phyloP scores from a whole-genome alignment of 139 green algal species.

The Chlamydomonas incerta region DNA sequence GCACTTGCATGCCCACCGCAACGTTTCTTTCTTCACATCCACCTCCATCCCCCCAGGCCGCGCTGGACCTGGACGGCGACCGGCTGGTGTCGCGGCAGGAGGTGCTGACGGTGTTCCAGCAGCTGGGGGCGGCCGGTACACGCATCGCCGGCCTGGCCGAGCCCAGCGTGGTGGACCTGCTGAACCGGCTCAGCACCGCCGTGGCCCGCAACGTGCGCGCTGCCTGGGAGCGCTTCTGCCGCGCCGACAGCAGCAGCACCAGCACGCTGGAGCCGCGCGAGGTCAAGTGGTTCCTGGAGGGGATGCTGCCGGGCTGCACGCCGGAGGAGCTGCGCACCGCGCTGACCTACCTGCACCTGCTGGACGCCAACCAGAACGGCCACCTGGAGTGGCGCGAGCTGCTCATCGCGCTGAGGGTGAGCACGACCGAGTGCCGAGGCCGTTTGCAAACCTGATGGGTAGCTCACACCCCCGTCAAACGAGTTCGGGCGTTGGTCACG shows the following conservation, averaged over 20 bases:
- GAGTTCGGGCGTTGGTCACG: too few species aligned
- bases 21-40: too few species aligned
- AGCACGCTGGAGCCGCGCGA: constrained; percentile 18
- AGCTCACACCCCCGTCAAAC: too few species aligned
- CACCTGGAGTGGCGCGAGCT: constrained; percentile 36
- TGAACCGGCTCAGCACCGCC: constrained; percentile 27
- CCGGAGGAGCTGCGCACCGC: constrained; percentile 33
- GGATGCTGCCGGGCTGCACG: constrained; percentile 31
- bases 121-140: constrained; percentile 24
- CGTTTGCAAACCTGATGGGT: too few species aligned
- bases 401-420: constrained; percentile 36
- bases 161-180: background rate
- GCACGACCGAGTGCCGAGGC: too few species aligned
- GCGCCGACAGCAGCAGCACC: constrained; percentile 9
- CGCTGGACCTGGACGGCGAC: constrained; percentile 57
- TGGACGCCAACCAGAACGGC: constrained; percentile 50
- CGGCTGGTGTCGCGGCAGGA: constrained; percentile 39
- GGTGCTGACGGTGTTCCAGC: constrained; percentile 47
- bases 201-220: constrained; percentile 6
- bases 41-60: background rate
- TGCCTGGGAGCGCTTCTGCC: constrained; percentile 29
- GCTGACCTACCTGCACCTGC: constrained; percentile 41
- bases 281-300: constrained; percentile 42
- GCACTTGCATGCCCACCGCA: too few species aligned
- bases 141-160: constrained; percentile 25